Evolutionary conservation across 2,329 filamentous ascomycete genomes (phyloP), one percentile per base, ranked within the genome.

Genomic region (Fusarium tuaranense): DNA sequence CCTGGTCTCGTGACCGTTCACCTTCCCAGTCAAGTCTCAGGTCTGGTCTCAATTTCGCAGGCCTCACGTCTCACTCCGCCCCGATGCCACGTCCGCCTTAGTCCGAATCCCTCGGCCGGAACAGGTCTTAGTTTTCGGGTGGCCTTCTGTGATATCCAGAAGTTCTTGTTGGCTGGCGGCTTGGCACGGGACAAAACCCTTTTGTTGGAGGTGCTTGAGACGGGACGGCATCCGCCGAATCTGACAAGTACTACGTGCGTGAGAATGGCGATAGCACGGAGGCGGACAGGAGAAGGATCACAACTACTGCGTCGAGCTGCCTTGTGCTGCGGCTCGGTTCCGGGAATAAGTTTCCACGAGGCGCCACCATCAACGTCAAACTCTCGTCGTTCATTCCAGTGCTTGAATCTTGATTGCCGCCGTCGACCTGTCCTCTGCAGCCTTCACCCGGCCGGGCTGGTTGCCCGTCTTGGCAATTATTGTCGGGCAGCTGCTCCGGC

Each of bases 1-100:
- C n/a, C 32, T 63, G 71, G 71, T 73, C 71, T 73, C 71, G 71
- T 74, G 72, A 72, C 71, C 67, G 55, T 74, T 65, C 70, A 38
- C 34, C 41, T 9, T 14, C 30, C 46, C 27, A 27, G 61, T 53
- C 27, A 9, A 58, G 55, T 58, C 55, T 58, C 55, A 58, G 55
- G 55, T 46, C 51, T 67, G 58, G 72, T 75, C 38, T 53, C 72
- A 53, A 41, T 34, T 68, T 63, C 44, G 57, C 46, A 55, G 55
- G 63, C 57, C 66, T 70, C 73, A 67, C 59, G 57, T 66, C 60
- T 74, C 64, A 63, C 68, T 57, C 67, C 32, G 39, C 34, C 57
- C 27, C 34, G 61, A 32, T 34, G 36, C 65, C 30, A 63, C 44
- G 57, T 7, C 51, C 55, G 36, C 16, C 25, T 57, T 60, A 20